Evolutionary conservation across 768 basidiomycete species (phyloP), one percentile per base, ranked within the genome.

Genomic region (Strobilomyces confusus): DNA sequence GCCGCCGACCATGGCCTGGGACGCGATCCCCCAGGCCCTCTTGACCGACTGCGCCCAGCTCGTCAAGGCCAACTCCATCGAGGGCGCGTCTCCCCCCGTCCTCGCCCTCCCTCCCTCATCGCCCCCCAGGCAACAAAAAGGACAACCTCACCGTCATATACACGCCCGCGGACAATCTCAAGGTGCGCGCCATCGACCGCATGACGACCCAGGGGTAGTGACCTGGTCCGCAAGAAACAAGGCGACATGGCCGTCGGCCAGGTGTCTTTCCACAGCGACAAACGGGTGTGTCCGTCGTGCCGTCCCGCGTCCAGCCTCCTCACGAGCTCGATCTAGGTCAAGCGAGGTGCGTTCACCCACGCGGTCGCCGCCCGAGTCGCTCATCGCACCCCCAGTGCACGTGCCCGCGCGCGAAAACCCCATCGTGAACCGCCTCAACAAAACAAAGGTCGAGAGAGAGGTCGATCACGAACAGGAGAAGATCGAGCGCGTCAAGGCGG

Each of bases 221-320:
- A n/a, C n/a, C n/a, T n/a, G n/a, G n/a, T 9, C 45, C 20, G 17
- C 33, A 19, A 95, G 91, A 99, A 99, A 92, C 87, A 89, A 9
- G 95, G 95, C 3, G 93, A 95, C 65, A 98, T 97, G 94, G 94
- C 92, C 3, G 86, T 95, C 3, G 97, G 97, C 0, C 89, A 94
- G 63, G 97, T 99, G 0, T 89, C 92, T 0, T 98, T 98, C 69
- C 90, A 98, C 59, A 89, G 77, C 52, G 92, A 97, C 64, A 93
- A 95, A 65, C 78, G 78, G 72, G 92, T 92, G 58, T 36, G 77
- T 42, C 14, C 9, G n/a, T n/a, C n/a, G n/a, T n/a, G n/a, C n/a
- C n/a, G n/a, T n/a, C n/a, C n/a, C n/a, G n/a, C n/a, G n/a, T n/a
- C n/a, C n/a, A n/a, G 15, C 4, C 13, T 12, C 5, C 55, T 51